Evolutionary conservation across 2,329 filamentous ascomycete species (phyloP), one percentile per base, ranked within the genome.

Genomic region (Aspergillus sp.): DNA sequence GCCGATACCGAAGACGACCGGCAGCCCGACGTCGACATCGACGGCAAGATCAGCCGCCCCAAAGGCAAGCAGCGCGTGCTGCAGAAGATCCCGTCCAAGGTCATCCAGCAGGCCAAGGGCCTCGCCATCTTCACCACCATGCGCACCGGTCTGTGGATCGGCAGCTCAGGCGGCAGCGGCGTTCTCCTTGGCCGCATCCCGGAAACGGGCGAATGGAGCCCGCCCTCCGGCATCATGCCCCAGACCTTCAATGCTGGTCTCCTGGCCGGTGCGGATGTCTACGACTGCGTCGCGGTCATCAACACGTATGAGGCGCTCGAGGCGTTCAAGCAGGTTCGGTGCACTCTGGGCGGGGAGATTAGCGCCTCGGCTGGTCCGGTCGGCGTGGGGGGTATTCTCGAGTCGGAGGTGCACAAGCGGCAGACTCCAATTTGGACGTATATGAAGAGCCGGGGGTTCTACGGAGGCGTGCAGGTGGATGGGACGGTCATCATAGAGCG

Each of bases 111-210:
- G 61, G 86, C 88, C 16, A 86, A 89, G 45, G 89, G 86, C 8
- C 72, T 96, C 36, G 88, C 86, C 34, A 84, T 96, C 45, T 95
- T 95, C 64, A 94, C 88, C 1, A 93, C 86, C 17, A 93, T 95
- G 86, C 80, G 89, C 38, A 89, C 85, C 10, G 89, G 89, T 8
- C 66, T 95, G 19, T 94, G 88, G 83, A 72, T 93, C 47, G 89
- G 84, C 28, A 89, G 89, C 28, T 88, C 86, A 11, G 88, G 88
- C 16, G 89, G 89, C 24, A 89, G 85, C 36, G 89, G 89, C 31
- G 74, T 96, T 24, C 69, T 96, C 24, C 77, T 95, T 37, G 88
- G 80, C 12, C 76, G 85, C 45, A 82, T 84, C 17, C 58, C 61
- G 50, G 80, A 82, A 15, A 86, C 93, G 45, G 86, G 88, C 5